A percentile compares a stretch with the other conserved stretches of the same genome.
Conservation (phyloP, 768 basidiomycete genomes). For the Holtermanniella nyarrowii region DNA sequence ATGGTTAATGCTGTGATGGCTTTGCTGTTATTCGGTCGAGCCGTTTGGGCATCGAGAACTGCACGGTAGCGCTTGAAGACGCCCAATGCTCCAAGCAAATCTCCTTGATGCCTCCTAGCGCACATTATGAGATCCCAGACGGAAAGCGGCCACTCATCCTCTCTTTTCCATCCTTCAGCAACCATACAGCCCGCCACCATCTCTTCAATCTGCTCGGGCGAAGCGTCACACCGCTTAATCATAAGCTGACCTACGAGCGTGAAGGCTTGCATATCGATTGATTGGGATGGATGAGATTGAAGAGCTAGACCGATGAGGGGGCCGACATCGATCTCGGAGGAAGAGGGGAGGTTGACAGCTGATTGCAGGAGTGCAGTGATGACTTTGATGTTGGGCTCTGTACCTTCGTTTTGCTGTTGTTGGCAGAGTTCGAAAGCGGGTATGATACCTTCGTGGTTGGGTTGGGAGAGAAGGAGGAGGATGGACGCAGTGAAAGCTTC, state of each 20-base stretch:
- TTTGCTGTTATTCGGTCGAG: neutral
- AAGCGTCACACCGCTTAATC: neutral
- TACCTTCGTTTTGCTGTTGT: neutral
- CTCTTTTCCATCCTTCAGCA: neutral
- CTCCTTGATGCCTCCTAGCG: neutral
- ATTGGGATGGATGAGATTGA: neutral
- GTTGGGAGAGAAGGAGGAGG: neutral
- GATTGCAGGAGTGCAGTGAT: neutral
- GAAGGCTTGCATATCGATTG: neutral
- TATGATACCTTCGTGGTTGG: neutral
- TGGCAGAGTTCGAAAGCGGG: neutral
- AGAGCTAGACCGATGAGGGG: neutral
- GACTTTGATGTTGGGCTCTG: neutral
- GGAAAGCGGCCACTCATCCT: neutral
- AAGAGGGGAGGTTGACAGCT: neutral
- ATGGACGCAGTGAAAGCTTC: neutral
- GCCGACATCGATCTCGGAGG: neutral
- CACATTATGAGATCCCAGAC: neutral
- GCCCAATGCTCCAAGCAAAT: neutral
- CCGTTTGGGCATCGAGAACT: neutral
- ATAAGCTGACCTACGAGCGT: neutral
- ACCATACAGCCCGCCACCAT: neutral
- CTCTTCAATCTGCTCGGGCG: neutral
- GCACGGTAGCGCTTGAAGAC: neutral
- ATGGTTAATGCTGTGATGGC: neutral